Conservation (phyloP, 345 rosid species). For the Moringa oleifera region DNA sequence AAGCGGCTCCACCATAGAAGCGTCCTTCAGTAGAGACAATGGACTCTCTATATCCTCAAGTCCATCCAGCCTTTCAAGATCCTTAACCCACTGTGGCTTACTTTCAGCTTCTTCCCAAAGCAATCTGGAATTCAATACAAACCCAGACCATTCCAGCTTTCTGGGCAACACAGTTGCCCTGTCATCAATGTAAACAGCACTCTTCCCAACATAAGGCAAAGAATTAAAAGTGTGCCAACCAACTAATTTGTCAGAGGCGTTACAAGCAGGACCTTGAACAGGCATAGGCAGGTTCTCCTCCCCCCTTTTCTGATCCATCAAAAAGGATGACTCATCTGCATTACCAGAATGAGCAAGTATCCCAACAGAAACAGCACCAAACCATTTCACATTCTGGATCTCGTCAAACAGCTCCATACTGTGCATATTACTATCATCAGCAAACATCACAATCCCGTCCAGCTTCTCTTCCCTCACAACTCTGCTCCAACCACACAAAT, state of each 20-base stretch:
- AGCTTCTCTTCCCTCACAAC: slow-evolving; percentile 74
- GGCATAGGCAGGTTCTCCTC: slow-evolving; percentile 50
- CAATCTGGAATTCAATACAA: slow-evolving; percentile 82
- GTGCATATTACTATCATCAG: slow-evolving; percentile 97
- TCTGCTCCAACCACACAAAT: slow-evolving; percentile 41
- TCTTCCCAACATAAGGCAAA: slow-evolving; percentile 52
- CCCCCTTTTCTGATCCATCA: slow-evolving; percentile 20
- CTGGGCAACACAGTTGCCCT: slow-evolving; percentile 75
- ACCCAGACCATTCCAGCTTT: slow-evolving; percentile 96
- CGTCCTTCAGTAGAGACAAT: slow-evolving; percentile 59
- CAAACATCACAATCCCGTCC: slow-evolving; percentile 93
- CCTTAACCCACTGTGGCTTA: slow-evolving; percentile 80
- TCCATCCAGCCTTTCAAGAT: slow-evolving; percentile 41
- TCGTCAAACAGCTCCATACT: slow-evolving; percentile 94
- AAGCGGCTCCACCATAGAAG: slow-evolving; percentile 79
- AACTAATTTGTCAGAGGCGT: slow-evolving; percentile 50
- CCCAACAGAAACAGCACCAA: slow-evolving; percentile 84
- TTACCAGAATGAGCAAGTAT: slow-evolving; percentile 59
- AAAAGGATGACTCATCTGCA: slow-evolving; percentile 38
- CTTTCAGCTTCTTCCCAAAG: slow-evolving; percentile 71
- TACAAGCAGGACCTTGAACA: slow-evolving; percentile 96
- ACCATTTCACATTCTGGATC: slow-evolving; percentile 87
- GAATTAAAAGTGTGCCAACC: slow-evolving; percentile 92
- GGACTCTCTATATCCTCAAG: slow-evolving; percentile 66
- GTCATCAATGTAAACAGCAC: slow-evolving; percentile 70